Percentiles rank a stretch among this genome's conserved stretches.
phyloP scores from a whole-genome alignment of 768 basidiomycete genomes.

The Cyclocybe cylindracea region DNA sequence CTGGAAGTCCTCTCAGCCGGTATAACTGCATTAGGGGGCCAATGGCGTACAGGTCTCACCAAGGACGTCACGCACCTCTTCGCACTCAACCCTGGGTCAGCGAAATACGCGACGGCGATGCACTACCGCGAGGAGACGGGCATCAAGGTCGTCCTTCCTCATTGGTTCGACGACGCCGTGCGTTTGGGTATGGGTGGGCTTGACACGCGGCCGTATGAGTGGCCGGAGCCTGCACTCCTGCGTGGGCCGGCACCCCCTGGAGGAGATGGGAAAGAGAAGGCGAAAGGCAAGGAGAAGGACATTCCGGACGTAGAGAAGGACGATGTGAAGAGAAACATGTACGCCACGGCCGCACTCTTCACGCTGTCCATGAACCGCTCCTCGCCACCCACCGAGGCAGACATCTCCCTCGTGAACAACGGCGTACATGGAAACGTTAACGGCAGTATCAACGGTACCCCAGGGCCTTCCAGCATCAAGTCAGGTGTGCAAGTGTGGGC shows the following conservation, averaged over 20 bases:
- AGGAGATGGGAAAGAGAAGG: constrained; percentile 24
- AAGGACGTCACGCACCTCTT: constrained; percentile 89
- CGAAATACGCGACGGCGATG: constrained; percentile 54
- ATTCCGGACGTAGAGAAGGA: constrained; percentile 24
- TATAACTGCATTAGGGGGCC: constrained; percentile 76
- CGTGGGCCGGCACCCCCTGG: neutral
- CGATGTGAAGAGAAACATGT: constrained; percentile 31
- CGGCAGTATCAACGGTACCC: too few relatives aligned
- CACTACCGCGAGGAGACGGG: constrained; percentile 58
- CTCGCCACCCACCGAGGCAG: constrained; percentile 14
- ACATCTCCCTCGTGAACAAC: constrained; percentile 11
- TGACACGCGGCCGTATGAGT: constrained; percentile 59
- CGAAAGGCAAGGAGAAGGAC: constrained; percentile 21
- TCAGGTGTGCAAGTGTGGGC: constrained; percentile 48
- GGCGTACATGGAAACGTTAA: neutral
- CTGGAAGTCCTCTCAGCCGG: constrained; percentile 73
- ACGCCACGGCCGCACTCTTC: constrained; percentile 29
- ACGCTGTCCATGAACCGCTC: constrained; percentile 20
- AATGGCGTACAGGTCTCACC: constrained; percentile 76
- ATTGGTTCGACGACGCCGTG: constrained; percentile 88
- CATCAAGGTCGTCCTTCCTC: constrained; percentile 77
- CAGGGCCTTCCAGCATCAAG: too few relatives aligned
- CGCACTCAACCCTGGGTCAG: constrained; percentile 50
- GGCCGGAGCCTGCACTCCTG: constrained; percentile 63
- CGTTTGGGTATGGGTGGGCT: constrained; percentile 53